Percentiles rank a stretch among this genome's conserved stretches.
Conservation (phyloP, 495 filamentous ascomycete species). For the Xylaria palmicola region DNA sequence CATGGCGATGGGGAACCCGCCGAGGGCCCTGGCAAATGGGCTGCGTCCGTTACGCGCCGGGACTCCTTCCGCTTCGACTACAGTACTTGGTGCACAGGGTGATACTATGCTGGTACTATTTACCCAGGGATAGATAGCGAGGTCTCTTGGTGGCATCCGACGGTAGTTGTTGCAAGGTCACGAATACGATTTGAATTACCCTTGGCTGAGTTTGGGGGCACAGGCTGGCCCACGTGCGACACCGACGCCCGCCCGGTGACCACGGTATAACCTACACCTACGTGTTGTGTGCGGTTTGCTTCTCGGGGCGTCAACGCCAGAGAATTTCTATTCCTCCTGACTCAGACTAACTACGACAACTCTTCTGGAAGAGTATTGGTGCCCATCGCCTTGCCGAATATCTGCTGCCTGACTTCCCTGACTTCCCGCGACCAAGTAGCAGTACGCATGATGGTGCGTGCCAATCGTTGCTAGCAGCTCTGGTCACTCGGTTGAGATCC, state of each 20-base stretch:
- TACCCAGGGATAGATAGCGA: background rate
- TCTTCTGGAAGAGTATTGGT: too few species aligned
- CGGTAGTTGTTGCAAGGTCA: slow-evolving; percentile 1
- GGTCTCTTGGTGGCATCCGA: background rate
- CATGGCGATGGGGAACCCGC: slow-evolving; percentile 3
- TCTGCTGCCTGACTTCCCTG: too few species aligned
- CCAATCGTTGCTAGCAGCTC: background rate
- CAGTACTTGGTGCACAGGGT: background rate
- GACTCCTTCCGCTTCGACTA: background rate
- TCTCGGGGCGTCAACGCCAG: background rate
- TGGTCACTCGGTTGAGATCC: too few species aligned
- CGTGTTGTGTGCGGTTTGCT: too few species aligned
- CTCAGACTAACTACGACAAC: too few species aligned
- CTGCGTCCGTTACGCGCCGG: slow-evolving; percentile 13
- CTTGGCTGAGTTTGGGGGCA: background rate
- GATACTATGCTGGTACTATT: background rate
- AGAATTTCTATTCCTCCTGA: too few species aligned
- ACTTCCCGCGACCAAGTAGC: too few species aligned
- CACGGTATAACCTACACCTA: too few species aligned
- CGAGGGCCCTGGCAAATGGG: slow-evolving; percentile 10
- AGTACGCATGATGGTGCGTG: background rate
- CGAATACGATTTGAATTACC: slow-evolving; percentile 1
- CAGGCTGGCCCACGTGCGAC: background rate
- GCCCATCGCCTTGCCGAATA: too few species aligned
- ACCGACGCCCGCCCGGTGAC: too few species aligned